phyloP scores from a whole-genome alignment of 1,284 basidiomycete genomes.

The Naganishia sp. region DNA sequence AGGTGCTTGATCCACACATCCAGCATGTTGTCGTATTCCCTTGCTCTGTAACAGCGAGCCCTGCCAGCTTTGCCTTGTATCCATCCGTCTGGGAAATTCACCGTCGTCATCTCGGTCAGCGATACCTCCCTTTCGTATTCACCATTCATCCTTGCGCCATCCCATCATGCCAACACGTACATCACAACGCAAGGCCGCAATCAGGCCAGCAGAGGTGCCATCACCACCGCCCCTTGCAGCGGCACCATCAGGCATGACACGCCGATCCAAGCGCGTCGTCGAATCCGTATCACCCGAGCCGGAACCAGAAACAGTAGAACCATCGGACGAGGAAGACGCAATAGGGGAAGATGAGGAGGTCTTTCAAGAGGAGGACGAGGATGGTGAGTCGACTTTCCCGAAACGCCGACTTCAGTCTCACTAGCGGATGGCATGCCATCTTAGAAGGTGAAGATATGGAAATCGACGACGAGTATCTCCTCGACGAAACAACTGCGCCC shows the following conservation, averaged over 20 bases:
- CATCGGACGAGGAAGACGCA: constrained; percentile 1
- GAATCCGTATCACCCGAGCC: constrained; percentile 30
- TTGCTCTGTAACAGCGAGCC: not conserved
- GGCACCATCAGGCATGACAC: constrained; percentile 11
- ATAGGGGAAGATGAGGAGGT: constrained; percentile 11
- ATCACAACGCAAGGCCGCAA: constrained; percentile 20
- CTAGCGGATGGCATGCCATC: not conserved
- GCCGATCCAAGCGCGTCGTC: constrained; percentile 33
- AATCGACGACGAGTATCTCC: constrained; percentile 26
- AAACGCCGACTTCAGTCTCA: not conserved
- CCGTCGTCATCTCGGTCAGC: too few species aligned
- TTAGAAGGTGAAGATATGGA: constrained; percentile 30
- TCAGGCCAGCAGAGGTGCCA: not conserved
- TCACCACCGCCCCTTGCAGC: not conserved
- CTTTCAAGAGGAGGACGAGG: constrained; percentile 16
- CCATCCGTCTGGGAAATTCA: not conserved
- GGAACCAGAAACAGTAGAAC: constrained; percentile 16
- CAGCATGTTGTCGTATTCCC: too few species aligned
- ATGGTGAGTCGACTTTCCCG: not conserved
- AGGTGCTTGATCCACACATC: too few species aligned
- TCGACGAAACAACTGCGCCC: constrained; percentile 3
- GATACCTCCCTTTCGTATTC: not conserved
- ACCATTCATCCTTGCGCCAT: not conserved
- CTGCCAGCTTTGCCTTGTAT: not conserved
- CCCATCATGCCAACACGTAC: constrained; percentile 25